phyloP scores from a whole-genome alignment of 139 green algal species.

The Picochlorum sp. region DNA sequence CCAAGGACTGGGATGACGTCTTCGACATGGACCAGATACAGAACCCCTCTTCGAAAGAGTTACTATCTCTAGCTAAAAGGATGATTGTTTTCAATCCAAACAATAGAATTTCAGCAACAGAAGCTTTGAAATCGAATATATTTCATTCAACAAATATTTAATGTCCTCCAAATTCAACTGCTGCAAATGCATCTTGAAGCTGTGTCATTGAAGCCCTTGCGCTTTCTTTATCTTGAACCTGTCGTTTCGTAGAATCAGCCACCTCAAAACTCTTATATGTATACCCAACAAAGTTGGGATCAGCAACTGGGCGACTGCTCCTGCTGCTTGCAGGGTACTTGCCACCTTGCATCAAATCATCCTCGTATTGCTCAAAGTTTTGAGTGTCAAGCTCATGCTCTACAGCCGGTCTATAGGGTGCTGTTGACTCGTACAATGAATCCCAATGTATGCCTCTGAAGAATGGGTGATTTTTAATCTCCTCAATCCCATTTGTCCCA shows the following conservation, averaged over 20 bases:
- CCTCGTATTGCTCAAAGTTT: constrained; percentile 98
- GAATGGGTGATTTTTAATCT: constrained; percentile 85
- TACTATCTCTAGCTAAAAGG: not conserved
- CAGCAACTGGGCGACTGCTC: constrained; percentile 31
- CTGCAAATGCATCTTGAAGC: constrained; percentile 19
- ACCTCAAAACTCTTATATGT: constrained; percentile 95
- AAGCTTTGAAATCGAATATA: not conserved
- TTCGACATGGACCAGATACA: constrained; percentile 10
- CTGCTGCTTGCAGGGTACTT: not conserved
- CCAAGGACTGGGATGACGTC: constrained; percentile 4
- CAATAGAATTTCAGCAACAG: no score
- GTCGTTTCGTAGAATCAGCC: constrained; percentile 4
- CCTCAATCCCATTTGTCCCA: constrained; percentile 49
- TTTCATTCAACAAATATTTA: not conserved
- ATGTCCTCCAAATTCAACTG: constrained; percentile 8
- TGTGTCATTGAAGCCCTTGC: constrained; percentile 9
- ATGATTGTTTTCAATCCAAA: not conserved
- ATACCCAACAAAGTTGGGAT: constrained; percentile 95
- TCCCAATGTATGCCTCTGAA: constrained; percentile 84
- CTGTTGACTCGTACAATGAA: constrained; percentile 40
- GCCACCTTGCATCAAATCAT: constrained; percentile 37
- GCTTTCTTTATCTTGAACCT: constrained; percentile 20
- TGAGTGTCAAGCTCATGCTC: constrained; percentile 88
- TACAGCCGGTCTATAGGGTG: constrained; percentile 75
- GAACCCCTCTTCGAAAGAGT: not conserved